Evolutionary conservation across 2,329 filamentous ascomycete species (phyloP).

Genomic region (Colletotrichum sublineola): DNA sequence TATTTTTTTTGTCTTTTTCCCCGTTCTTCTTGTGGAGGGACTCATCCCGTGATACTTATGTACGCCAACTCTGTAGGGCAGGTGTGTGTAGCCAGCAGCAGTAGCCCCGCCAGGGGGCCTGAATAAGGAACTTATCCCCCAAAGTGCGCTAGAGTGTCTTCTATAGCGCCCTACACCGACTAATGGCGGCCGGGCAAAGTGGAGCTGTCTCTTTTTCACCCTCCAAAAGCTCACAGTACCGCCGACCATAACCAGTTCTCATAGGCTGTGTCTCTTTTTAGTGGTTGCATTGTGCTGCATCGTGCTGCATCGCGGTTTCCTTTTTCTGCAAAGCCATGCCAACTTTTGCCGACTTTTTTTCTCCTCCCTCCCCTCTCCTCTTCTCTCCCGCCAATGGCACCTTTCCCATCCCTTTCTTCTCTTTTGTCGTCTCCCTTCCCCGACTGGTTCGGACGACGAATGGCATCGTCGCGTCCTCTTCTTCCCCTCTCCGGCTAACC

Average conservation of each 20-base stretch:
- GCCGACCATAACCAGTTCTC: not conserved
- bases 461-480: not conserved
- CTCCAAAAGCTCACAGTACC: conserved; percentile 1
- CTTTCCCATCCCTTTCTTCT: not conserved
- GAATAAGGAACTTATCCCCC: conserved; percentile 31
- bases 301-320: conserved; percentile 36
- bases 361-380: not conserved
- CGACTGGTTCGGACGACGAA: not conserved
- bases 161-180: conserved; percentile 17
- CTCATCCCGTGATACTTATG: conserved; percentile 4
- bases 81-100: conserved; percentile 28
- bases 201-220: conserved; percentile 15
- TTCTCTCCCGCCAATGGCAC: not conserved
- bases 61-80: conserved; percentile 15
- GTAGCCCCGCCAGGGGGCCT: conserved; percentile 31
- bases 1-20: not conserved
- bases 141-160: not conserved
- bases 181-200: conserved; percentile 31
- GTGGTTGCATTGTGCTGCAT: conserved; percentile 40
- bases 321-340: conserved; percentile 38
- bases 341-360: conserved; percentile 25
- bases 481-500: not conserved
- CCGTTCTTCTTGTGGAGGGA: not conserved
- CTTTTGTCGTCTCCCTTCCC: not conserved
- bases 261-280: conserved; percentile 25